Conservation (phyloP, 2,329 filamentous ascomycete species). For the Dactylellina cionopaga region DNA sequence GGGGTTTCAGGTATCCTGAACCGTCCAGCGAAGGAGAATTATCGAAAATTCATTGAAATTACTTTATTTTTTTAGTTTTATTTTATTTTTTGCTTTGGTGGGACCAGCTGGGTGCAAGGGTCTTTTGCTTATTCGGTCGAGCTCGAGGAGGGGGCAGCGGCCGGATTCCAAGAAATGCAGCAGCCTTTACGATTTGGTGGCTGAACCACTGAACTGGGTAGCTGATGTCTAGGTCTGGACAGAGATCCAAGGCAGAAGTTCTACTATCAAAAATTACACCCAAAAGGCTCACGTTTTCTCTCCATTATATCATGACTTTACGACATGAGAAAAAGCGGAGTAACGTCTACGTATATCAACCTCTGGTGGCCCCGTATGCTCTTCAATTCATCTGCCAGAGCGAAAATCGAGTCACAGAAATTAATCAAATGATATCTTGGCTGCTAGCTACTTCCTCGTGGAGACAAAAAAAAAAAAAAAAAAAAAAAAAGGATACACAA, state of each 20-base stretch:
- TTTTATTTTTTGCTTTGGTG: conserved; percentile 30
- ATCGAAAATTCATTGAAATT: background rate
- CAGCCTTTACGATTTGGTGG: conserved; percentile 46
- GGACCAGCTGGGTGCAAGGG: conserved; percentile 11
- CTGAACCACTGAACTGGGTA: conserved; percentile 52
- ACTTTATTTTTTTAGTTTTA: background rate
- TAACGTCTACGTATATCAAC: conserved; percentile 6
- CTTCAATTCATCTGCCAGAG: background rate
- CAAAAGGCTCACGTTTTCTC: background rate
- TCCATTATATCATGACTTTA: background rate
- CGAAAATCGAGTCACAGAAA: background rate
- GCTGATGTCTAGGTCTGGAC: conserved; percentile 48
- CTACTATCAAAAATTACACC: conserved; percentile 10
- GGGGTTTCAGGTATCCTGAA: conserved; percentile 29
- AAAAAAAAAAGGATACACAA: conserved; percentile 24
- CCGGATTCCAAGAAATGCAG: conserved; percentile 45
- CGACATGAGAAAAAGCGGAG: conserved; percentile 7
- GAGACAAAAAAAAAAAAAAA: background rate
- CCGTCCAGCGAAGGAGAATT: conserved; percentile 46
- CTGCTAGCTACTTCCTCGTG: conserved; percentile 1
- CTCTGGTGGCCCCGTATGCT: background rate
- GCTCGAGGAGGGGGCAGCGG: conserved; percentile 30
- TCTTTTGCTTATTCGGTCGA: conserved; percentile 45
- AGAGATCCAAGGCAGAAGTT: conserved; percentile 46
- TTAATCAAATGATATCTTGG: background rate